These are phyloP conservation scores for Malassezia vespertilionis DNA, from an alignment of 1,284 basidiomycete genomes.

Conservation along the genomic window DNA sequence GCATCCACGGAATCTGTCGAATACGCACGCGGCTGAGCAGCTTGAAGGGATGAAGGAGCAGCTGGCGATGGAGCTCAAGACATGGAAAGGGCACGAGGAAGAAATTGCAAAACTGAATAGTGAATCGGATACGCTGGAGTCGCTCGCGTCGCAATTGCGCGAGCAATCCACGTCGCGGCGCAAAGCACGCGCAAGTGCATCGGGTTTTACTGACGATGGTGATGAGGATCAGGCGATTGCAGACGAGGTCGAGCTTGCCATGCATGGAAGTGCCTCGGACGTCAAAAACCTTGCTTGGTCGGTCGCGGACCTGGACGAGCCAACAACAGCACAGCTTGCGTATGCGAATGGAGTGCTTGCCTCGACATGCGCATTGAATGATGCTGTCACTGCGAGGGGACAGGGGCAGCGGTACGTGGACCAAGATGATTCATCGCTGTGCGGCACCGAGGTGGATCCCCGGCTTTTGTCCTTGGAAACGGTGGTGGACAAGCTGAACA, in stretches of 20 bases:
- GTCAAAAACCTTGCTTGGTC: neutral
- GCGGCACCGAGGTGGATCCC: slow-evolving; percentile 29
- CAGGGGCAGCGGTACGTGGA: neutral
- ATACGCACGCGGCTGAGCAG: slow-evolving; percentile 24
- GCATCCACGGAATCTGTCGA: slow-evolving; percentile 33
- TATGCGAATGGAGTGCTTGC: slow-evolving; percentile 13
- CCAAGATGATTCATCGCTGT: slow-evolving; percentile 2
- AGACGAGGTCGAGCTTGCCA: neutral
- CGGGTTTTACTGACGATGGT: neutral
- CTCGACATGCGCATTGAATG: slow-evolving; percentile 17
- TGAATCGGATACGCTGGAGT: slow-evolving; percentile 8
- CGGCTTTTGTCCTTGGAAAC: slow-evolving; percentile 28
- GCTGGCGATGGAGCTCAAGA: slow-evolving; percentile 24
- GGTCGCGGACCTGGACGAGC: neutral
- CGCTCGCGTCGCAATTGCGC: slow-evolving; percentile 14
- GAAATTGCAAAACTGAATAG: slow-evolving; percentile 15
- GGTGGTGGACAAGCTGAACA: slow-evolving; percentile 15
- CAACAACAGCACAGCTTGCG: slow-evolving; percentile 15
- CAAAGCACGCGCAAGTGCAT: slow-evolving; percentile 2
- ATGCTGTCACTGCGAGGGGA: slow-evolving; percentile 11
- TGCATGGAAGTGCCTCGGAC: neutral
- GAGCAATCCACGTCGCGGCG: slow-evolving; percentile 23
- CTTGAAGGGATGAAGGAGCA: slow-evolving; percentile 22
- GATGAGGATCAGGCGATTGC: slow-evolving; percentile 6
- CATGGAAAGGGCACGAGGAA: slow-evolving; percentile 26